Evolutionary conservation across 2,329 filamentous ascomycete species (phyloP), one percentile per base, ranked within the genome.

Genomic region (Atkinsonella texensis): DNA sequence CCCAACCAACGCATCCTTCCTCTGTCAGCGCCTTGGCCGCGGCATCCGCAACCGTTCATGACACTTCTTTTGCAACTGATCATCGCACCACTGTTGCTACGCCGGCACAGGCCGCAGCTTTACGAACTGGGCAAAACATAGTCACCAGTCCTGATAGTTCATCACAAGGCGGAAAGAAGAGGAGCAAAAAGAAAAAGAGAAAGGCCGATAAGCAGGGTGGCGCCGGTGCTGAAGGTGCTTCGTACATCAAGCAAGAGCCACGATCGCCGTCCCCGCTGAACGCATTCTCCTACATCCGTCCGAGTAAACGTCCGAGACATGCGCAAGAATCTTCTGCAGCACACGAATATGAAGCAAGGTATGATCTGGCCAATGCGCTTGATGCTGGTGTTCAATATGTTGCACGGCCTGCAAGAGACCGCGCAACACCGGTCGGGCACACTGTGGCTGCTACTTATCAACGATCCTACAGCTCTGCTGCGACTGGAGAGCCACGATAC

Each of bases 1-100:
- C 87, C 28, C 86, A 87, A 61, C 85, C 87, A 50, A 81, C 83
- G 47, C 84, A 87, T 62, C 81, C 80, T 56, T 75, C 85, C 64
- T 71, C 76, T 56, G 63, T 84, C 68, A 70, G 77, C 58, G 67
- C 53, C 4, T 35, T 54, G 5, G 43, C 53, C 17, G 40, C 39
- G 33, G 48, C 53, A 38, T 54, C 53, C 9, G 20, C 50, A n/a
- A 23, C 33, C 9, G 18, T 46, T 20, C 53, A 47, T 7, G 49
- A 50, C 2, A 8, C 32, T 15, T 8, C 49, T 12, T 44, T 44
- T 17, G 46, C 44, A 17, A 45, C 39, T 31, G 17, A 47, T 11
- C 38, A 46, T 12, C 46, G 54, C 10, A 48, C 32, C 20, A 20
- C 43, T 38, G 45, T 51, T 41, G 64, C 61, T 31, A 64, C 67